Percentiles rank a stretch among this genome's conserved stretches.
Conservation (phyloP, 805 yeast species). For the Barnettozyma botsteinii region DNA sequence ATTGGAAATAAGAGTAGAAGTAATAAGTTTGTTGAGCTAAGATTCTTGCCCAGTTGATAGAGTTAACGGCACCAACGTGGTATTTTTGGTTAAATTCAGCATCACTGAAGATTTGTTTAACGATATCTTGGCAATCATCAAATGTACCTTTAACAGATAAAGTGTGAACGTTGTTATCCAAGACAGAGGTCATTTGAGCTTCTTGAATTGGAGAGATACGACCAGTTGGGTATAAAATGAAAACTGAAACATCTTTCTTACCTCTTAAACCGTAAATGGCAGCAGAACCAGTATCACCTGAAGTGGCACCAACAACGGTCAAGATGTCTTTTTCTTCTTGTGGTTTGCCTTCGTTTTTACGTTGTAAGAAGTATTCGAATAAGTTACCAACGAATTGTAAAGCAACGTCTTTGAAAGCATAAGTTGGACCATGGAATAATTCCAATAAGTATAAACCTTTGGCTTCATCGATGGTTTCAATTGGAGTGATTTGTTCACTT, state of each 20-base stretch:
- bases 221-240: constrained; percentile 94
- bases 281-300: constrained; percentile 99
- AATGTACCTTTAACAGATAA: constrained; percentile 93
- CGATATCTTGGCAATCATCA: constrained; percentile 97
- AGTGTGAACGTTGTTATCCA: constrained; percentile 89
- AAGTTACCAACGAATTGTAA: constrained; percentile 95
- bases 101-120: constrained; percentile 90
- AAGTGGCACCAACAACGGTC: constrained; percentile 98
- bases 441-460: constrained; percentile 73
- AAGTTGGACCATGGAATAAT: constrained; percentile 98
- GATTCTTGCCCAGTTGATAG: constrained; percentile 98
- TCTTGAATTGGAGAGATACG: constrained; percentile 97
- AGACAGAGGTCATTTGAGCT: constrained; percentile 96
- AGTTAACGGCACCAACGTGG: constrained; percentile 96
- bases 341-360: constrained; percentile 56
- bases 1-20: constrained; percentile 84
- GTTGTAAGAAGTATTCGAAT: constrained; percentile 83
- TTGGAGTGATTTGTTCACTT: constrained; percentile 81
- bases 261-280: constrained; percentile 97
- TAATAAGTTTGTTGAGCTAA: constrained; percentile 97
- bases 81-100: constrained; percentile 78
- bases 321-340: constrained; percentile 64
- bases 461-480: constrained; percentile 50
- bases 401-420: constrained; percentile 98
- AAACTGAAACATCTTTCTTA: constrained; percentile 95